These are phyloP conservation scores for Exidia glandulosa DNA, from an alignment of 768 basidiomycete genomes.

Conservation along the genomic window DNA sequence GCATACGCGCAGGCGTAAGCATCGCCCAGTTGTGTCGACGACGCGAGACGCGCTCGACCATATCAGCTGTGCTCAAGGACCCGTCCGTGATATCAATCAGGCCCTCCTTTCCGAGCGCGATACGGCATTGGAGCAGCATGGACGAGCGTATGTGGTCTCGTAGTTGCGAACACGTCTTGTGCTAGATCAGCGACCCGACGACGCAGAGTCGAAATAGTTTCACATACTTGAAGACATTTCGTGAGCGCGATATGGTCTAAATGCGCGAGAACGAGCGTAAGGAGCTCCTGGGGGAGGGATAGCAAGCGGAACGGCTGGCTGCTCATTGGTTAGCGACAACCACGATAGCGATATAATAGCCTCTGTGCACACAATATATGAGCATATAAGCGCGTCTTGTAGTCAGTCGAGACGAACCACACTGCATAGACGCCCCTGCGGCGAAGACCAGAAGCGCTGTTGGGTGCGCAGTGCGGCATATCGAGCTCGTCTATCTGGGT, in stretches of 20 bases:
- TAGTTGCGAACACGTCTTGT: slow-evolving; percentile 1
- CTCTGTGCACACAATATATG: too few relatives aligned
- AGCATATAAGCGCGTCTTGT: too few relatives aligned
- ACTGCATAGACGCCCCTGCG: too few relatives aligned
- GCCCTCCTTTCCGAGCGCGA: slow-evolving; percentile 10
- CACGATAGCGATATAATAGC: too few relatives aligned
- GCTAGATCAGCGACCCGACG: too few relatives aligned
- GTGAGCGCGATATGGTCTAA: not conserved
- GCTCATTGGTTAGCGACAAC: too few relatives aligned
- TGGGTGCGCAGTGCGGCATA: too few relatives aligned
- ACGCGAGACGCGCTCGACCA: slow-evolving; percentile 22
- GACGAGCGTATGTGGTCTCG: slow-evolving; percentile 1
- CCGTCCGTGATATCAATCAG: slow-evolving; percentile 1
- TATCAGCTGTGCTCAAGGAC: slow-evolving; percentile 10
- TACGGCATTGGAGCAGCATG: slow-evolving; percentile 5
- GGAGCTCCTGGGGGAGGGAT: not conserved
- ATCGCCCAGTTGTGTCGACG: slow-evolving; percentile 26
- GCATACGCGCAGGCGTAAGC: slow-evolving; percentile 16
- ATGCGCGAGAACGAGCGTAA: not conserved
- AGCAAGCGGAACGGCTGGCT: not conserved
- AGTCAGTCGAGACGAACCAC: too few relatives aligned
- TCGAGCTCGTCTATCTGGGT: too few relatives aligned
- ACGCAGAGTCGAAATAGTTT: too few relatives aligned
- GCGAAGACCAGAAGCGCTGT: too few relatives aligned
- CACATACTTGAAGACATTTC: not conserved